Evolutionary conservation across 106 monocot species (phyloP), one percentile per base, ranked within the genome.

Genomic region (Hemerocallis citrina): DNA sequence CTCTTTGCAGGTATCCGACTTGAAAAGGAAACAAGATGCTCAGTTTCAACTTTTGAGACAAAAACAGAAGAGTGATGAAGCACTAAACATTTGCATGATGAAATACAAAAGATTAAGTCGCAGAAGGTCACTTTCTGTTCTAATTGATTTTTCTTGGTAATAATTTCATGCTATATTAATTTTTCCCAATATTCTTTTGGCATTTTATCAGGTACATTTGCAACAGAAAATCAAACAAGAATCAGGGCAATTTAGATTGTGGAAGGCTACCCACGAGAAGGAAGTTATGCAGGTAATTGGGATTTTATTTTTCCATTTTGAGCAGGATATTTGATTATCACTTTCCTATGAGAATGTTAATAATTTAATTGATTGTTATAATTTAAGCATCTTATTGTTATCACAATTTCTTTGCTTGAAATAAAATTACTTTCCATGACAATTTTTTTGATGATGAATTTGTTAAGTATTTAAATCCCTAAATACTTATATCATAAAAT

Each of bases 171-270:
- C 3, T 24, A 51, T 22, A 49, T 22, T 34, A 34, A 22, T 13
- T 34, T 12, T 63, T 63, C 14, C n/a, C n/a, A 17, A 23, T 31
- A 45, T n/a, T n/a, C 10, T 63, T 42, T n/a, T 2, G 15, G 10
- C 50, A 30, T 42, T 20, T 31, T 34, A 33, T 62, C 61, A 95
- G 94, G 98, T 98, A 57, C 81, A 98, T 62, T 71, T 98, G 58
- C 98, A 98, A 75, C 87, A 98, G 32, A 92, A 88, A 47, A 92
- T 92, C 12, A 98, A 98, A 55, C 98, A 98, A 39, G 98, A 98
- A 67, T 98, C 98, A 50, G 98, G 92, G 40, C 92, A 98, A 45
- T 92, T 92, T 55, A 76, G 98, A 57, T 52, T 66, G n/a, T 98
- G 88, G 92, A 98, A 98, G 58, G 92, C 82, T 68, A 73, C 79